phyloP scores from a whole-genome alignment of 2,329 filamentous ascomycete genomes.

The Ascochyta koolunga region DNA sequence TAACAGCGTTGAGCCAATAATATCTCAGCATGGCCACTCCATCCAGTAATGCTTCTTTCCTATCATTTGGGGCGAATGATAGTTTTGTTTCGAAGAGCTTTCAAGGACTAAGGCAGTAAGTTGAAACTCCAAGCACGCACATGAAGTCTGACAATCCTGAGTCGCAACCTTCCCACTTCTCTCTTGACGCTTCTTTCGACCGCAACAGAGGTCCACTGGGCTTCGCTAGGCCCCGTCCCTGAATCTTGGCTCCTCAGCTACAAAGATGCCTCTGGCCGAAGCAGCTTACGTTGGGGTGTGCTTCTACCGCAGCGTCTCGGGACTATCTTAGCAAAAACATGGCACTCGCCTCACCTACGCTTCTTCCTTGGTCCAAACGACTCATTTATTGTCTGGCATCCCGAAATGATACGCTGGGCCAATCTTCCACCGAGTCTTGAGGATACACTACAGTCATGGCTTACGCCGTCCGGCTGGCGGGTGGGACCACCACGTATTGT shows the following conservation, averaged over 20 bases:
- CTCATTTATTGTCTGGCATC: slow-evolving; percentile 46
- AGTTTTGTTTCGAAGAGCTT: slow-evolving; percentile 42
- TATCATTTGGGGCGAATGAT: slow-evolving; percentile 44
- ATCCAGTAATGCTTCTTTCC: slow-evolving; percentile 35
- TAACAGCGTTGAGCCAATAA: slow-evolving; percentile 31
- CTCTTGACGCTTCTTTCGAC: slow-evolving; percentile 37
- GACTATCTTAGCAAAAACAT: slow-evolving; percentile 28
- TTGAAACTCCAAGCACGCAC: background rate
- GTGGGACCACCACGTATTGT: slow-evolving; percentile 42
- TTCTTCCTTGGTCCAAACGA: slow-evolving; percentile 37
- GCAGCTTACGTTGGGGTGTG: slow-evolving; percentile 39
- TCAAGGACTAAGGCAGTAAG: slow-evolving; percentile 41
- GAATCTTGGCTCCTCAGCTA: slow-evolving; percentile 45
- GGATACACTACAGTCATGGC: slow-evolving; percentile 42
- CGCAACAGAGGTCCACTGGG: slow-evolving; percentile 41
- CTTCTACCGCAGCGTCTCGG: slow-evolving; percentile 30
- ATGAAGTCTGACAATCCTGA: slow-evolving; percentile 16
- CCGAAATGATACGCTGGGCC: slow-evolving; percentile 42
- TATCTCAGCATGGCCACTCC: slow-evolving; percentile 34
- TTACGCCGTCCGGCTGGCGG: slow-evolving; percentile 47
- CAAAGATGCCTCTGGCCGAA: slow-evolving; percentile 33
- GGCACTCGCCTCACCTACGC: slow-evolving; percentile 39
- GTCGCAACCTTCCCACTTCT: slow-evolving; percentile 37
- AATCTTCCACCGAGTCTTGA: slow-evolving; percentile 36
- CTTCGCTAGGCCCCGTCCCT: slow-evolving; percentile 32